Base-by-base conservation (phyloP, 2,329 filamentous ascomycete species). In the Alternaria sp. region DNA sequence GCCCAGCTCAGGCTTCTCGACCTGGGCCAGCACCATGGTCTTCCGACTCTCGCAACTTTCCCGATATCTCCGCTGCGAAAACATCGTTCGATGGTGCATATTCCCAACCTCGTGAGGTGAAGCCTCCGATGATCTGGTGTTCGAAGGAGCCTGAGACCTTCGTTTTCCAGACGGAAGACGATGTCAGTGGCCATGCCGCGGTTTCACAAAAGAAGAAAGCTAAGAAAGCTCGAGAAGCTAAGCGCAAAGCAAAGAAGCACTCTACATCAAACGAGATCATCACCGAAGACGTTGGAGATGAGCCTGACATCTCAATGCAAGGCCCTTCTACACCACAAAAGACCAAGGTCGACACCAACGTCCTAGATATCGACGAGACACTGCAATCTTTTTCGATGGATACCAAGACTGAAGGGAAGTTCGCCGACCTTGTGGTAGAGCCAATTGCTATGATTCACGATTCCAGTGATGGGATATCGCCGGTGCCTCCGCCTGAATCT, bases 171-270 rank as follows among this genome's bases (percentile, higher is more conserved):
- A 16, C 38, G 7, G 30, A 30, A 42, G 63, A 56, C 6, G 7
- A 28, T 28, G 16, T 11, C 3, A 14, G 20, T 7, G 20, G 7
- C 12, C 63, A 65, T 47, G 43, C 58, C 3, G 32, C 55, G 11
- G 52, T 70, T 3, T 67, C 69, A 14, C 63, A 69, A 43, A 74
- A 68, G 58, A 74, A 69, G 60, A 61, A 62, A 16, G 71, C 71
- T 42, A 75, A 75, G 60, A 64, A 65, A 34, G 38, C 51, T 42
- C 65, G 63, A 22, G 63, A 64, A 53, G 44, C 59, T 5, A 63
- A 66, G 41, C 67, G 66, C 12, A 75, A 74, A 41, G 63, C 62
- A 32, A 73, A 68, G 52, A 70, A 69, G 55, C 18, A 54, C 4
- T 36, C 43, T 16, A 51, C 42, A 2, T 11, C 48, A 36, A 61